Evolutionary conservation across 306 rosid species (phyloP), one percentile per base, ranked within the genome.

Genomic region (Lithocarpus polystachyus): DNA sequence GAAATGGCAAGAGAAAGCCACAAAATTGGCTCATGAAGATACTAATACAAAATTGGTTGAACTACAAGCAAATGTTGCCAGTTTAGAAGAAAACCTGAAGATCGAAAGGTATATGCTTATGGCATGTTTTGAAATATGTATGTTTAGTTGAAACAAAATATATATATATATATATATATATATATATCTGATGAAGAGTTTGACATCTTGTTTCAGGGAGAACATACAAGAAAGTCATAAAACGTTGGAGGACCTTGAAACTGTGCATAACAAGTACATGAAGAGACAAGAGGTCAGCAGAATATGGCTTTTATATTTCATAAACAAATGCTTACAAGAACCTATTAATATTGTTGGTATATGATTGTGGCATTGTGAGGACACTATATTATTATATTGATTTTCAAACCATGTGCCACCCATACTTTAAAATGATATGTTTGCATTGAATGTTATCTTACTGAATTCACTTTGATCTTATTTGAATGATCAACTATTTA

Each of bases 1-100:
- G 81, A 93, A 95, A 85, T 95, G 98, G 98, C 96, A 87, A 90
- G 98, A 93, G 89, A 95, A 93, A 83, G 94, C 96, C 57, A 68
- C 98, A 53, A 83, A 84, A 77, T 74, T 95, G 89, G 99, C 99
- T 72, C 80, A 86, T 75, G 94, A 89, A 56, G 99, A 93, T 86
- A 83, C 92, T 8, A 55, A 48, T 24, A 82, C 69, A 73, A 95
- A 88, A 87, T 78, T 84, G 85, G 89, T 73, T 60, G 91, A 88
- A 78, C 74, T 91, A 65, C 87, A 84, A 52, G 91, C 56, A 33
- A 82, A 80, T 37, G 82, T 91, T 72, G 82, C 87, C 64, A 75
- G 64, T 78, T 76, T 90, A 71, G 99, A 93, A 85, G 97, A 86
- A 82, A 90, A 86, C 87, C 80, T 91, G 75, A 93, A 90, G 84